phyloP scores from a whole-genome alignment of 352 stramenopile species.

The Pythium plurisporium region DNA sequence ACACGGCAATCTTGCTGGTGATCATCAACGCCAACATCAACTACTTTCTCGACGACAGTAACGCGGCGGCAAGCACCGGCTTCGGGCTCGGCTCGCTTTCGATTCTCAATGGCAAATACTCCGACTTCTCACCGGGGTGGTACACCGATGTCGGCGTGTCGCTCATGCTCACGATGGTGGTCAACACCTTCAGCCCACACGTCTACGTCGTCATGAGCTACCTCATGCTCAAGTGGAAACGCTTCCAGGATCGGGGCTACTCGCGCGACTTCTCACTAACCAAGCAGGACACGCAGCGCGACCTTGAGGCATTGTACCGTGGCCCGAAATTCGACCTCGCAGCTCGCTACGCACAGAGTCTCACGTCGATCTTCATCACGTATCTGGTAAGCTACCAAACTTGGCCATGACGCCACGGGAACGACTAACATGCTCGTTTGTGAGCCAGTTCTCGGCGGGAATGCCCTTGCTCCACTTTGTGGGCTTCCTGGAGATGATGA shows the following conservation, averaged over 20 bases:
- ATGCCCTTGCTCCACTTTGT: slow-evolving; percentile 79
- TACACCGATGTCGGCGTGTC: slow-evolving; percentile 76
- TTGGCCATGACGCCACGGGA: too few relatives aligned
- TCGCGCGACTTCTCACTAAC: slow-evolving; percentile 63
- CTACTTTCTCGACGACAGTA: slow-evolving; percentile 46
- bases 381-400: slow-evolving; percentile 40
- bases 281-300: slow-evolving; percentile 76
- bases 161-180: slow-evolving; percentile 81
- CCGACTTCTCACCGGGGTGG: slow-evolving; percentile 70
- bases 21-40: slow-evolving; percentile 76
- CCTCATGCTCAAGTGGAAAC: slow-evolving; percentile 39
- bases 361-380: slow-evolving; percentile 79
- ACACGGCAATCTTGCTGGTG: slow-evolving; percentile 71
- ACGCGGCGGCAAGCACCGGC: not conserved
- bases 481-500: slow-evolving; percentile 62
- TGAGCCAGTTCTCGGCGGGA: slow-evolving; percentile 61
- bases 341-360: slow-evolving; percentile 62
- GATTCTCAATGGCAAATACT: slow-evolving; percentile 69
- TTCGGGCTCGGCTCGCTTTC: slow-evolving; percentile 37
- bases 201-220: slow-evolving; percentile 58
- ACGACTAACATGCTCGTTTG: not conserved
- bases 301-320: slow-evolving; percentile 70
- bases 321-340: slow-evolving; percentile 78
- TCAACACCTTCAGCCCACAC: slow-evolving; percentile 75
- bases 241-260: slow-evolving; percentile 56